Evolutionary conservation across 805 yeast species (phyloP).

Genomic region (Metschnikowia dekortorum): DNA sequence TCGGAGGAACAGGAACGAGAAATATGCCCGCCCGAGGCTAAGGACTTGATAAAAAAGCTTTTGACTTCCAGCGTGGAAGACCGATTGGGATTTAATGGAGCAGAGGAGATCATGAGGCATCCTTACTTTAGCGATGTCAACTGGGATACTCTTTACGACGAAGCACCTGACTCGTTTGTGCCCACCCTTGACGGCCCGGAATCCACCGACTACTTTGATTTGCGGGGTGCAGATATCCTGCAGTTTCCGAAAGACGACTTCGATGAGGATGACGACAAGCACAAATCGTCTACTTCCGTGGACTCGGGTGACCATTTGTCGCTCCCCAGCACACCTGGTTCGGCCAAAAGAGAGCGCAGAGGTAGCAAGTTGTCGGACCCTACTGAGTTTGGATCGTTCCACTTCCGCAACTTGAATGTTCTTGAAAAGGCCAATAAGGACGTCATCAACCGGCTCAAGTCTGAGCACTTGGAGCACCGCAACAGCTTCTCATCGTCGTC

Average conservation of each 20-base stretch:
- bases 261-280: constrained; percentile 22
- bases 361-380: constrained; percentile 70
- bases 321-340: constrained; percentile 18
- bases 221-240: constrained; percentile 76
- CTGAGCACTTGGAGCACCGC: constrained; percentile 68
- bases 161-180: constrained; percentile 70
- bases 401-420: constrained; percentile 82
- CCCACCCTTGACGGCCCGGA: constrained; percentile 79
- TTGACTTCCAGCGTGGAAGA: constrained; percentile 58
- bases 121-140: constrained; percentile 67
- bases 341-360: constrained; percentile 56
- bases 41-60: constrained; percentile 63
- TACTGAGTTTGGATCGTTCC: constrained; percentile 86
- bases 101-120: constrained; percentile 73
- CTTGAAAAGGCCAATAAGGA: constrained; percentile 93
- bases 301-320: constrained; percentile 12
- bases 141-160: constrained; percentile 70
- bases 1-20: constrained; percentile 48
- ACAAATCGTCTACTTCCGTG: not conserved
- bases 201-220: constrained; percentile 85
- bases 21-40: constrained; percentile 61
- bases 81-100: constrained; percentile 76
- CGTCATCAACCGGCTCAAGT: constrained; percentile 79
- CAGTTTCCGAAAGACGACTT: constrained; percentile 52
- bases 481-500: constrained; percentile 48